A percentile compares a stretch with the other conserved stretches of the same genome.
Conservation (phyloP, 306 rosid genomes). For the Spatholobus suberectus region DNA sequence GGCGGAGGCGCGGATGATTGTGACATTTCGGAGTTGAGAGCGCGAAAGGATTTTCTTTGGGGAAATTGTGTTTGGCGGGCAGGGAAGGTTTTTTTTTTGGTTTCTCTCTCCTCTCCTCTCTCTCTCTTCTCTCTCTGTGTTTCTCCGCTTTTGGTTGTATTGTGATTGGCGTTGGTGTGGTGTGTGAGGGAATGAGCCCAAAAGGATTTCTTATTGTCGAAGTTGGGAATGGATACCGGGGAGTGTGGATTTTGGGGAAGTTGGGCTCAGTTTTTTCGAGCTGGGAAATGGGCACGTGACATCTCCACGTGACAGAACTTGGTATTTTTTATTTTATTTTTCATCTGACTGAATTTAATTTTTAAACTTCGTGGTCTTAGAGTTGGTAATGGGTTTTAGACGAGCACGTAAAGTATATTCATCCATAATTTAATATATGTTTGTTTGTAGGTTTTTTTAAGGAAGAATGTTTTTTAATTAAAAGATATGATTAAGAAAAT, state of each 20-base stretch:
- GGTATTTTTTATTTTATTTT: too few species aligned
- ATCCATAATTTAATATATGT: too few species aligned
- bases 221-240: not conserved
- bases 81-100: not conserved
- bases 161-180: not conserved
- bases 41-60: slow-evolving; percentile 38
- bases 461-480: too few species aligned
- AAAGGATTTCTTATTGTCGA: not conserved
- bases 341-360: too few species aligned
- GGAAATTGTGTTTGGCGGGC: slow-evolving; percentile 48
- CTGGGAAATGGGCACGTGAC: slow-evolving; percentile 1
- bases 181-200: slow-evolving; percentile 36
- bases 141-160: not conserved
- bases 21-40: slow-evolving; percentile 50
- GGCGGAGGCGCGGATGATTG: slow-evolving; percentile 63
- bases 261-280: slow-evolving; percentile 30
- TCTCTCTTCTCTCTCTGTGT: not conserved
- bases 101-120: not conserved
- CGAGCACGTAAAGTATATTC: too few species aligned
- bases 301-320: not conserved
- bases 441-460: too few species aligned
- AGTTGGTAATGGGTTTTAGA: too few species aligned
- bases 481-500: too few species aligned
- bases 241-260: slow-evolving; percentile 15
- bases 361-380: too few species aligned